Evolutionary conservation across 2,329 filamentous ascomycete species (phyloP), one percentile per base, ranked within the genome.

Genomic region (Boeremia lycopersici): DNA sequence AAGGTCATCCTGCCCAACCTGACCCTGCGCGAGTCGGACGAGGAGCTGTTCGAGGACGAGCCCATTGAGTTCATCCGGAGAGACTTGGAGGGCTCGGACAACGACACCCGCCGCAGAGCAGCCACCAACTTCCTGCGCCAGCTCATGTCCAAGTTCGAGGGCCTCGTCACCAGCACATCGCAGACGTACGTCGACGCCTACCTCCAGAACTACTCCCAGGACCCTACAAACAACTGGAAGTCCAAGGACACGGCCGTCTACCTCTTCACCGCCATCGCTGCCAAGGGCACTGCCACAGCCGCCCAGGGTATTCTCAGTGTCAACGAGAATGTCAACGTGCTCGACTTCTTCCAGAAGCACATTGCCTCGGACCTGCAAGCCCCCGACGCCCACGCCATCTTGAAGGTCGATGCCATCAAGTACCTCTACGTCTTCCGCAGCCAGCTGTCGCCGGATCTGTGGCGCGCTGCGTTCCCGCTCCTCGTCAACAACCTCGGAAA

Each of bases 241-340:
- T 88, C 92, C 43, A 99, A 99, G 79, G 95, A 99, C 71, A 98
- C 93, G 0, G 95, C 95, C n/a, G 89, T 97, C 53, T 98, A 98
- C 70, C 85, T 99, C 13, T 99, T 96, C 81, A 87, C 95, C 33
- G 91, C 95, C 4, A 91, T 98, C 65, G 95, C 95, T 13, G 91
- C 93, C 35, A 96, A 96, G 79, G 95, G 95, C 48, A 85, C 87
- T 29, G 87, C 93, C 29, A 98, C 95, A 3, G 85, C 91, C 7
- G 89, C 87, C 0, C 91, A 96, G 66, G 95, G 96, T 74, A 91
- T 98, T 48, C 92, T 93, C 74, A 92, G 87, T 11, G 90, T 95
- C 58, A 99, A 98, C 75, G 81, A 85, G 28, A 64, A 74, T 33
- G 88, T 98, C 63, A 88, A 96, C 67, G 89, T 99, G 25, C 88